Evolutionary conservation across 1,139 yeast genomes (phyloP).

Genomic region (Torulaspora globosa): DNA sequence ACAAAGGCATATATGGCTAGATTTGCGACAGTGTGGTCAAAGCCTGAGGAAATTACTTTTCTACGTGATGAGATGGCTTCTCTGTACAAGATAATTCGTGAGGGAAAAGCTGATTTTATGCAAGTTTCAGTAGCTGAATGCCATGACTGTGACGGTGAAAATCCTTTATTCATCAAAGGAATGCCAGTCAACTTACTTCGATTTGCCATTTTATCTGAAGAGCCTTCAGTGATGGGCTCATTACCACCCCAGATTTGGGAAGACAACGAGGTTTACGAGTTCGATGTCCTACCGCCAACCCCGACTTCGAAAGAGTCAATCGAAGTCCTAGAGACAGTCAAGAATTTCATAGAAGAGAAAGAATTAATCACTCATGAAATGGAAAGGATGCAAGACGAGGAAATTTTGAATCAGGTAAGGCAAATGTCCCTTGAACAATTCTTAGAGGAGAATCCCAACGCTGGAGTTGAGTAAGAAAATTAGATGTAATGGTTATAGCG

Average conservation of each 20-base stretch:
- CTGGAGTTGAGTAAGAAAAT: slow-evolving; percentile 11
- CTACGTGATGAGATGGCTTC: slow-evolving; percentile 44
- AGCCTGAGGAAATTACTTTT: slow-evolving; percentile 43
- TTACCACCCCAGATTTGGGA: slow-evolving; percentile 63
- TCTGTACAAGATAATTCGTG: slow-evolving; percentile 34
- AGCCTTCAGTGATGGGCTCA: slow-evolving; percentile 63
- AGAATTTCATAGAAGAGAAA: slow-evolving; percentile 40
- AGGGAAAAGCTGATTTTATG: slow-evolving; percentile 17
- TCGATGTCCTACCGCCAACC: slow-evolving; percentile 64
- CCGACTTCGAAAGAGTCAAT: slow-evolving; percentile 33
- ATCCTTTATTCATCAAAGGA: slow-evolving; percentile 32
- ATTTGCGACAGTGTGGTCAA: slow-evolving; percentile 28
- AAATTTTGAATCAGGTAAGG: slow-evolving; percentile 31
- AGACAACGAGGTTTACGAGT: slow-evolving; percentile 58
- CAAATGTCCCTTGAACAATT: slow-evolving; percentile 35
- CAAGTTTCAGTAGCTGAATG: background rate
- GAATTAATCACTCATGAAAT: slow-evolving; percentile 29
- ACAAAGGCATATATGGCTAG: slow-evolving; percentile 30
- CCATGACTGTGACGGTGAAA: background rate
- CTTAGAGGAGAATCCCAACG: slow-evolving; percentile 25
- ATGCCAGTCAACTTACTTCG: slow-evolving; percentile 60
- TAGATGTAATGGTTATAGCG: background rate
- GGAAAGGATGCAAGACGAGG: slow-evolving; percentile 33
- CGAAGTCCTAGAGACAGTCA: slow-evolving; percentile 38
- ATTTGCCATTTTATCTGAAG: slow-evolving; percentile 66